phyloP scores from a whole-genome alignment of 306 rosid genomes.

The Cicer cuneatum region DNA sequence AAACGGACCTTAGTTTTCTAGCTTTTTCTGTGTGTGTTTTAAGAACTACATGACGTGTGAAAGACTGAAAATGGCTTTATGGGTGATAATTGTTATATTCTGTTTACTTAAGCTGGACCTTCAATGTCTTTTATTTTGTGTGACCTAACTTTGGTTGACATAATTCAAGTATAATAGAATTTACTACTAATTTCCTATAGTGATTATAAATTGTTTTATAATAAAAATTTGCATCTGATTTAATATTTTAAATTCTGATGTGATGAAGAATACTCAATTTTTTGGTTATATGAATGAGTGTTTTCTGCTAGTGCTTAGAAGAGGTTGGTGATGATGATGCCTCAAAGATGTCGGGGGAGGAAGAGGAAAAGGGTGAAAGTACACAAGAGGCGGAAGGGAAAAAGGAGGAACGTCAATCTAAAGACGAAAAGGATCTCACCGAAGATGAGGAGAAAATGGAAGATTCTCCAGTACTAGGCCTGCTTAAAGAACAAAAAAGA shows the following conservation, averaged over 20 bases:
- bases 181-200: background rate
- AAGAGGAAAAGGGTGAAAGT: conserved; percentile 53
- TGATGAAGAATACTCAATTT: conserved; percentile 22
- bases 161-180: background rate
- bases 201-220: conserved; percentile 17
- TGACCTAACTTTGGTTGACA: conserved; percentile 7
- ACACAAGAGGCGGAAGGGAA: conserved; percentile 57
- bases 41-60: background rate
- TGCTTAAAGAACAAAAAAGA: conserved; percentile 60
- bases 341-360: conserved; percentile 59
- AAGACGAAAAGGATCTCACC: conserved; percentile 56
- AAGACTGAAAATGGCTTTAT: conserved; percentile 11
- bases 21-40: background rate
- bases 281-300: conserved; percentile 31
- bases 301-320: conserved; percentile 68
- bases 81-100: background rate
- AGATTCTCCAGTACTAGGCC: conserved; percentile 79
- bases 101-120: conserved; percentile 12
- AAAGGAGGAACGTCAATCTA: conserved; percentile 51
- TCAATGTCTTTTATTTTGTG: conserved; percentile 33
- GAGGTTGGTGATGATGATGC: conserved; percentile 60
- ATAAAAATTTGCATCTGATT: conserved; percentile 9
- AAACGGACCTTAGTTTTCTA: background rate
- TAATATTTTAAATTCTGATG: conserved; percentile 27
- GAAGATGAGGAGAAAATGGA: conserved; percentile 73